These are phyloP conservation scores for Ophiostoma sp. DNA, from an alignment of 2,329 filamentous ascomycete genomes.

Conservation along the genomic window DNA sequence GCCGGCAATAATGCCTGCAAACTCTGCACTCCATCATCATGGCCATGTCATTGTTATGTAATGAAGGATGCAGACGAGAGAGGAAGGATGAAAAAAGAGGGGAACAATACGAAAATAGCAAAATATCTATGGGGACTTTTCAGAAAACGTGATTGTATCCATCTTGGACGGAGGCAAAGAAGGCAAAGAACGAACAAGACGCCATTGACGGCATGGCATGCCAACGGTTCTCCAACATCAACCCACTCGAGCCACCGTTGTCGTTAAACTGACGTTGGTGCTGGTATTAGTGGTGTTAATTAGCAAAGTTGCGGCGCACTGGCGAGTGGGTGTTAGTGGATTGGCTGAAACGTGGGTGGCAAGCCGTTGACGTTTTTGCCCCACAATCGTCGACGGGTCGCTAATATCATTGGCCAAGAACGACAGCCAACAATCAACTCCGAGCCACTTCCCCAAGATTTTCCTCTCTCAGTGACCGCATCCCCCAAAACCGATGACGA, in stretches of 20 bases:
- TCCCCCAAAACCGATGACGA: not conserved
- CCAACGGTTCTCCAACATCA: not conserved
- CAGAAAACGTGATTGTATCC: not conserved
- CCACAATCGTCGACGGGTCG: not conserved
- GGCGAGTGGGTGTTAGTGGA: not conserved
- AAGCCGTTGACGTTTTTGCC: not conserved
- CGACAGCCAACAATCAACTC: not conserved
- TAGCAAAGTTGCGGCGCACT: not conserved
- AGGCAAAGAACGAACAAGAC: not conserved
- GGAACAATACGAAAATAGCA: not conserved
- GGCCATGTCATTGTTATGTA: conserved; percentile 15
- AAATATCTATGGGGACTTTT: not conserved
- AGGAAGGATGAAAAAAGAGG: not conserved
- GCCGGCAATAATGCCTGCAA: not conserved
- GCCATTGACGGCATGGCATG: not conserved
- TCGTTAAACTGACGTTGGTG: not conserved
- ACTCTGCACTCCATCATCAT: not conserved
- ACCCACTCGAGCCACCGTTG: too few species aligned
- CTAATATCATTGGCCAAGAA: not conserved
- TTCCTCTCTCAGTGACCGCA: not conserved
- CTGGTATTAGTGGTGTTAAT: not conserved
- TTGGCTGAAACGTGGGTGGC: not conserved
- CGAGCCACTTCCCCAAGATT: not conserved
- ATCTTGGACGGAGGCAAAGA: not conserved
- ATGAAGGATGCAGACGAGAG: not conserved